phyloP scores from a whole-genome alignment of 768 basidiomycete species.

The Pholiota molesta region DNA sequence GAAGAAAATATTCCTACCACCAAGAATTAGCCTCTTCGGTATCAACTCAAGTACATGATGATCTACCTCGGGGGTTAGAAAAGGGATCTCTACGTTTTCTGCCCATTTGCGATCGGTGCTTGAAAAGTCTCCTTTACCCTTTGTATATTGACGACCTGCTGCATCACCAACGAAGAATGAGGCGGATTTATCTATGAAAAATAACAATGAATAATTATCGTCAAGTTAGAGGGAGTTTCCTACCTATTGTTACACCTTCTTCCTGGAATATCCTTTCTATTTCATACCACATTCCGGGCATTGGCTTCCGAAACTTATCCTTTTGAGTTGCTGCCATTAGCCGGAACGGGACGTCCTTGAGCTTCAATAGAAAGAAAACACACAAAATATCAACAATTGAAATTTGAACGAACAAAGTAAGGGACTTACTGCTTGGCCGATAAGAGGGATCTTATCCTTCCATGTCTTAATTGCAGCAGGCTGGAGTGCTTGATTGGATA shows the following conservation, averaged over 20 bases:
- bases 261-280: slow-evolving; percentile 62
- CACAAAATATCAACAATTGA: neutral
- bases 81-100: slow-evolving; percentile 69
- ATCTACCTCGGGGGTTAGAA: slow-evolving; percentile 83
- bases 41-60: neutral
- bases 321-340: slow-evolving; percentile 76
- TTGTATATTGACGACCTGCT: slow-evolving; percentile 66
- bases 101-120: slow-evolving; percentile 89
- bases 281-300: slow-evolving; percentile 84
- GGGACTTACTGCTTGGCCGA: slow-evolving; percentile 61
- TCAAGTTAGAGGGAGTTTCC: slow-evolving; percentile 13
- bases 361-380: slow-evolving; percentile 37
- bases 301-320: slow-evolving; percentile 84
- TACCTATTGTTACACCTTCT: slow-evolving; percentile 68
- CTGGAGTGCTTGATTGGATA: slow-evolving; percentile 80
- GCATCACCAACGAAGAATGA: slow-evolving; percentile 92
- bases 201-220: neutral
- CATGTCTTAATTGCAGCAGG: slow-evolving; percentile 55
- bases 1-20: slow-evolving; percentile 69
- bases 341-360: slow-evolving; percentile 75
- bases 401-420: neutral
- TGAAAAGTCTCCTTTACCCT: slow-evolving; percentile 63
- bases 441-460: slow-evolving; percentile 74
- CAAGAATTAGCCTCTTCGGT: neutral
- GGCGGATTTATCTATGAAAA: slow-evolving; percentile 53